Base-by-base conservation (phyloP, 805 yeast species). In the Wickerhamia fluorescens region DNA sequence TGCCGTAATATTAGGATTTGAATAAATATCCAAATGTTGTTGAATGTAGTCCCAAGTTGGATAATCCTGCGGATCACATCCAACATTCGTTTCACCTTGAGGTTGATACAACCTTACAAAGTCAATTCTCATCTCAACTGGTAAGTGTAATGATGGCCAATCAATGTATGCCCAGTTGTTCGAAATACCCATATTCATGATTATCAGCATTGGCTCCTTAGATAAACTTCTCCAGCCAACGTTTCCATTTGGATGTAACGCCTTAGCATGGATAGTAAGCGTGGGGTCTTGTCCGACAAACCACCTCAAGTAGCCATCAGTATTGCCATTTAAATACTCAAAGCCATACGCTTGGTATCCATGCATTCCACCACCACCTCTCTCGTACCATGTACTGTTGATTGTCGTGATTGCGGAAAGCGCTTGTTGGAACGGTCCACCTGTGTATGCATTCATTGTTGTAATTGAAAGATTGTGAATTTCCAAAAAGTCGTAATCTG, bases 371-470 rank as follows among this genome's bases (percentile, higher is more conserved):
- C 63, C 68, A 8, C 60, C 68, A 28, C 85, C 85, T 38, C 51
- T 56, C 47, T 85, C 78, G 56, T 82, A 88, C 97, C 97, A 89
- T 0, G 75, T 63, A 3, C 75, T 66, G 56, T 87, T 88, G 41
- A 89, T 64, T 3, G 83, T 78, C 0, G 96, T 71, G 6, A 75
- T 72, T 0, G 78, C 94, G 3, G 96, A 85, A n/a, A 89, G 68
- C 29, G 96, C 96, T 58, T 89, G 92, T 60, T 89, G 97, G 59
- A 69, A 75, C 2, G 96, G 95, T 29, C 96, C 96, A 38, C 97
- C 98, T 20, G 85, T 68, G 57, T 85, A 88, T 1, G 84, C 67
- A 53, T 88, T 89, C 88, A 87, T 84, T 7, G 78, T 53, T 1
- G 96, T 82, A 25, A 80, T 61, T 0, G 81, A 59, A 13, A 42